Percentiles rank a stretch among this genome's conserved stretches.
Evolutionary conservation across 768 basidiomycete species (phyloP).

Genomic region (Suillus clintonianus): DNA sequence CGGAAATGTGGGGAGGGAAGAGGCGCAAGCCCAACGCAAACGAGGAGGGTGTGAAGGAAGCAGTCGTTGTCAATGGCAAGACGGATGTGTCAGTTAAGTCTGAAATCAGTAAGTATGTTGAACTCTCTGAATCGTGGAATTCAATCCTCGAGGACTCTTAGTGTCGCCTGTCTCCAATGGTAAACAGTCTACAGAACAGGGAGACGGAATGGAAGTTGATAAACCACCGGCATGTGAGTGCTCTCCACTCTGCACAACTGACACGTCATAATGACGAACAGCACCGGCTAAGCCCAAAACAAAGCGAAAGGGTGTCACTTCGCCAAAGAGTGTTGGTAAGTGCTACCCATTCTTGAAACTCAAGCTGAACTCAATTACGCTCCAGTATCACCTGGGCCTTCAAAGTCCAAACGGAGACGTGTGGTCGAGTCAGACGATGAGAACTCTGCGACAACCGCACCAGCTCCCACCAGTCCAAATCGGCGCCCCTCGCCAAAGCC

Average conservation of each 20-base stretch:
- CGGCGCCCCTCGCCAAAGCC: background rate
- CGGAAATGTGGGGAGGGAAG: slow-evolving; percentile 71
- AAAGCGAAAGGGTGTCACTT: slow-evolving; percentile 39
- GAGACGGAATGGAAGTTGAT: background rate
- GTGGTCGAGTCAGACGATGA: slow-evolving; percentile 60
- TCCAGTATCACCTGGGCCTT: slow-evolving; percentile 24
- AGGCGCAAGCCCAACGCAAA: slow-evolving; percentile 37
- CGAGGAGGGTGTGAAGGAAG: slow-evolving; percentile 25
- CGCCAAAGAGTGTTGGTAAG: slow-evolving; percentile 21
- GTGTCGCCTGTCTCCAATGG: background rate
- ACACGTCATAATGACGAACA: background rate
- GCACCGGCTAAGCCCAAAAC: slow-evolving; percentile 37
- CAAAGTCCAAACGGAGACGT: slow-evolving; percentile 51
- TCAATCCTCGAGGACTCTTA: background rate
- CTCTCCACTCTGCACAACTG: background rate
- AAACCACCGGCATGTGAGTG: background rate
- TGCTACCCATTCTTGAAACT: slow-evolving; percentile 10
- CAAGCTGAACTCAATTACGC: slow-evolving; percentile 1
- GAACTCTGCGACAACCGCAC: slow-evolving; percentile 14
- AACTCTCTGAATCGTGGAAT: background rate
- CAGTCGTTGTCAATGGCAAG: slow-evolving; percentile 10
- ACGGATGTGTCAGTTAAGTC: background rate
- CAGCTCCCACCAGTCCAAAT: slow-evolving; percentile 1
- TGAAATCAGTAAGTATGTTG: background rate
- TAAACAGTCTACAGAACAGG: background rate